Evolutionary conservation across 1,139 yeast genomes (phyloP), one percentile per base, ranked within the genome.

Genomic region (Yamadazyma atlantica): DNA sequence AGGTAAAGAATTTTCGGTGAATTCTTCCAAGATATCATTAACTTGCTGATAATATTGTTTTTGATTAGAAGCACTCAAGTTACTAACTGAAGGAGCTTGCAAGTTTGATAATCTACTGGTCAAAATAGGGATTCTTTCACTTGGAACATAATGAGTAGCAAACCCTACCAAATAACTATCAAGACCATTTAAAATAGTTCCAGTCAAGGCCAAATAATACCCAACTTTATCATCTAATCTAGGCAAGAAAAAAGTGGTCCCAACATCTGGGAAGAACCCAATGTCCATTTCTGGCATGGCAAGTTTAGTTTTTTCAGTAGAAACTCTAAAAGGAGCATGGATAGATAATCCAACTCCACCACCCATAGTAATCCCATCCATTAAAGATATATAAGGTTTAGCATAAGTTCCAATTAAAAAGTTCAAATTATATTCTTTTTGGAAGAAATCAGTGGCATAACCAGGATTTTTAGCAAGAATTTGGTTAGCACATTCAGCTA

Each of bases 231-330:
- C 88, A 54, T 85, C 92, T 45, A 89, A 65, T 49, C 87, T 77
- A 29, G 96, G 88, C 50, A 94, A 69, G 64, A 90, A 90, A 63
- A 86, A 90, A 5, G 95, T 81, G 29, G 95, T 84, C 31, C 97
- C 98, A 8, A 92, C 97, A 59, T 92, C 99, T 8, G 96, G 96
- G 68, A 87, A 86, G 60, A 90, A 88, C 0, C 99, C 99, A 58
- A 94, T 92, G 53, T 87, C 92, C 74, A 94, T 85, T 62, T 92
- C 98, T 4, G 98, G 98, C 98, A 92, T 94, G 43, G 97, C 96
- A 64, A 90, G 78, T 56, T 82, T 75, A 14, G 97, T 90, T 54
- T 78, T 77, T 54, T 92, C 97, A 27, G 96, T 87, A 10, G 94
- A 95, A 34, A 92, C 71, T 57, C 98, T 78, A 71, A 90, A 90